These are phyloP conservation scores for Lachnum nothofagi DNA, from an alignment of 2,329 filamentous ascomycete genomes.

Conservation along the genomic window DNA sequence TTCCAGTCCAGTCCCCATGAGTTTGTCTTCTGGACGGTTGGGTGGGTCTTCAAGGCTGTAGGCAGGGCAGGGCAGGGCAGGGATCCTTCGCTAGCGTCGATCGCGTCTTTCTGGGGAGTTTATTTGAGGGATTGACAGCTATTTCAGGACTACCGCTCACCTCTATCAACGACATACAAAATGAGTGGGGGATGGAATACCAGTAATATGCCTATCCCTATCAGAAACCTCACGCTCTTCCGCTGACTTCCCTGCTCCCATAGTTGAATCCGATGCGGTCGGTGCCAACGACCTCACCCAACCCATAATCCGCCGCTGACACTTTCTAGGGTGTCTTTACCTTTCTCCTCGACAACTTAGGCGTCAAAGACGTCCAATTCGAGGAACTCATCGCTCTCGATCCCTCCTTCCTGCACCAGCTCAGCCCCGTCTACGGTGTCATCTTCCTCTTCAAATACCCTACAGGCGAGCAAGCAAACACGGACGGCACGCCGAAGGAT, in stretches of 20 bases:
- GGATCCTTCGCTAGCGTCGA: not conserved
- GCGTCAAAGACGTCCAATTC: slow-evolving; percentile 90
- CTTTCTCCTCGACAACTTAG: slow-evolving; percentile 85
- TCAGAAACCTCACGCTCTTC: slow-evolving; percentile 1
- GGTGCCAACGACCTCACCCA: slow-evolving; percentile 32
- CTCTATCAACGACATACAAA: slow-evolving; percentile 20
- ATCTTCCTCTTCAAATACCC: slow-evolving; percentile 99
- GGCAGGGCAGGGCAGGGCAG: not conserved
- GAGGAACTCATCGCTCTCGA: slow-evolving; percentile 93
- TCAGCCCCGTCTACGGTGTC: slow-evolving; percentile 83
- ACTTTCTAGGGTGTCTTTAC: slow-evolving; percentile 78
- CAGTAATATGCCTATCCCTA: slow-evolving; percentile 45
- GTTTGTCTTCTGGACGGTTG: too few relatives aligned
- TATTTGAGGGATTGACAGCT: not conserved
- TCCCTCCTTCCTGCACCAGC: slow-evolving; percentile 61
- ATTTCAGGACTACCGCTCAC: not conserved
- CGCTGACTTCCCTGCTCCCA: slow-evolving; percentile 16
- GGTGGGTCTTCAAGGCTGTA: too few relatives aligned
- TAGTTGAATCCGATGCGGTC: slow-evolving; percentile 94
- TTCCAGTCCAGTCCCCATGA: too few relatives aligned
- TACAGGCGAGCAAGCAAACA: slow-evolving; percentile 60
- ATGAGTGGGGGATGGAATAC: slow-evolving; percentile 93
- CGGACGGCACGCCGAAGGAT: slow-evolving; percentile 60
- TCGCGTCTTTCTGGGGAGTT: slow-evolving; percentile 1
- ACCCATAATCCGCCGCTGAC: slow-evolving; percentile 15